Base-by-base conservation (phyloP, 2,329 filamentous ascomycete species). In the Sphaerostilbella broomeana region DNA sequence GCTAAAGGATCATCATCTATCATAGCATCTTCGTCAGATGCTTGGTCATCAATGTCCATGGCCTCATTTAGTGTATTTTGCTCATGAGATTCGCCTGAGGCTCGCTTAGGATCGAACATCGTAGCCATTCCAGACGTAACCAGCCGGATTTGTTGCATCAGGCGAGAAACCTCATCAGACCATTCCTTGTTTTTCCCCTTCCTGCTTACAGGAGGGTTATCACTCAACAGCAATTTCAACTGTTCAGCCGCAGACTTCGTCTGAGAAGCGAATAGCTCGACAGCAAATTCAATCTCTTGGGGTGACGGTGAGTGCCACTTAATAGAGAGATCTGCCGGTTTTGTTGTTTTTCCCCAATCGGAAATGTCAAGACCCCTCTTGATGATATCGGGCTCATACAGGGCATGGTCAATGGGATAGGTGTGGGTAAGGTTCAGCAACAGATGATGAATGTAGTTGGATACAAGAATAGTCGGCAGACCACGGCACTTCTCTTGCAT, bases 181-280 rank as follows among this genome's bases (percentile, higher is more conserved):
- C 92, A 98, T 53, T 95, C 90, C 62, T 97, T 98, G 51, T 94
- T 94, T 59, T 90, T 95, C 25, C 92, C 92, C 50, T 89, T 90
- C 41, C 90, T 78, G 60, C 88, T 94, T 38, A 97, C 82, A 3
- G 80, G 82, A 2, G 88, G 83, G 24, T 83, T 76, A 31, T 86
- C 81, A 46, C 85, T 81, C 55, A 87, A 94, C n/a, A 98, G 72
- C 6, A 81, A 76, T 46, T 78, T 76, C 10, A 98, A 66, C 45
- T 86, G 79, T 42, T 80, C 69, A 44, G 90, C 75, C 2, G 90
- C 89, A 27, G 77, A 80, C 41, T 78, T 78, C 5, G 84, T 82
- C 60, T 97, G 89, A 1, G 81, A 83, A 49, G 89, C 81, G 53
- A 95, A 97, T 1, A 98, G 65, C 53, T 90, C 83, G 12, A 94